phyloP scores from a whole-genome alignment of 164 flowering plant genomes.

The Aristolochia fimbriata region DNA sequence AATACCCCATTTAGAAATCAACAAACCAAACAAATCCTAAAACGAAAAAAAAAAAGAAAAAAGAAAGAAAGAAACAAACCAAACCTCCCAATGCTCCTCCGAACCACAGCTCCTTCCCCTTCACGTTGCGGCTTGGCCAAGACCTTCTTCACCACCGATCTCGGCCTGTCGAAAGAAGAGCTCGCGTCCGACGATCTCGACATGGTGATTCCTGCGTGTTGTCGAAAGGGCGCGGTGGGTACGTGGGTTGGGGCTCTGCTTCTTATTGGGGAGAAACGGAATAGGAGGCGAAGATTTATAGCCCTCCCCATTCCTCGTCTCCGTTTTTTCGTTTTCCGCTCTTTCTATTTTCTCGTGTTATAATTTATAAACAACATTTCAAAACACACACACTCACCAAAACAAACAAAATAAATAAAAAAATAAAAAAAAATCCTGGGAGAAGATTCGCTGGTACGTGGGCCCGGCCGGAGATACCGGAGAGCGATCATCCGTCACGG shows the following conservation, averaged over 20 bases:
- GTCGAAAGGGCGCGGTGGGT: neutral
- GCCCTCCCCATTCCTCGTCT: slow-evolving; percentile 3
- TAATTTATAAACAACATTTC: too few species aligned
- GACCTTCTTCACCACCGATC: slow-evolving; percentile 43
- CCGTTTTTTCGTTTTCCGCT: neutral
- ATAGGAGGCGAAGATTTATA: slow-evolving; percentile 7
- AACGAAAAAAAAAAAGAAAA: neutral
- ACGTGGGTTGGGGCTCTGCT: neutral
- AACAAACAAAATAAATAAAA: too few species aligned
- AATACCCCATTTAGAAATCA: neutral
- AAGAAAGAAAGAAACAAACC: neutral
- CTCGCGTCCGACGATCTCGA: slow-evolving; percentile 21
- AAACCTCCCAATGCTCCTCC: slow-evolving; percentile 70
- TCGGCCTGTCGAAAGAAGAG: slow-evolving; percentile 19
- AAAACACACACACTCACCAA: too few species aligned
- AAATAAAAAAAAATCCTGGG: neutral
- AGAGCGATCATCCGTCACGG: neutral
- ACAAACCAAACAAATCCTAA: neutral
- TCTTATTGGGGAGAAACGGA: slow-evolving; percentile 1
- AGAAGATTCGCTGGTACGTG: neutral
- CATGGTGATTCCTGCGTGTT: slow-evolving; percentile 16
- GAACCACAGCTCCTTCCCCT: slow-evolving; percentile 64
- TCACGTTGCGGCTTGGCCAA: slow-evolving; percentile 47
- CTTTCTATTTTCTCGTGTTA: neutral
- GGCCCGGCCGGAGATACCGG: neutral